Base-by-base conservation (phyloP, 805 yeast species). In the Debaryomyces prosopidis region DNA sequence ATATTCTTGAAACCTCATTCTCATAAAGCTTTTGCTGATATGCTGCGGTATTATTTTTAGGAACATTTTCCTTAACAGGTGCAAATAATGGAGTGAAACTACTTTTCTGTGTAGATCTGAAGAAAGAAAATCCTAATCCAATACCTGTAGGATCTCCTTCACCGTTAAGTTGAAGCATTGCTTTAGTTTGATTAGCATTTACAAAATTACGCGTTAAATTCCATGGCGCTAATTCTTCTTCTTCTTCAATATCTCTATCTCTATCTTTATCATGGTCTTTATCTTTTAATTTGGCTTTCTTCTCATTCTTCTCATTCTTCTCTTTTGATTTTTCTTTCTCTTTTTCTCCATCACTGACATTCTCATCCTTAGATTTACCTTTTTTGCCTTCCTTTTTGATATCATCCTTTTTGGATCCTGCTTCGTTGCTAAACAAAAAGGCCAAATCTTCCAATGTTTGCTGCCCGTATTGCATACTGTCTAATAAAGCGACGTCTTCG, bases 71-170 rank as follows among this genome's bases (percentile, higher is more conserved):
- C 42, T 63, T 66, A 5, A 66, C 66, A 2, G 66, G 68, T 1
- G 69, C 62, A 40, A 68, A 58, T 11, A 67, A 53, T 5, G 77
- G 76, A 34, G 60, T 55, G 65, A 92, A 92, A 1, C 96, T 96
- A 58, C 96, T 96, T 65, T 92, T 94, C 89, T 92, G 95, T 0
- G 97, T 89, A 0, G 97, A 87, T 52, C 91, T 79, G 55, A 91
- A 73, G 53, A 92, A 87, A 8, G 96, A 89, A 53, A 87, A 87
- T 0, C 92, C 96, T 52, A 89, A 87, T 2, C 96, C 94, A 51
- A 87, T 81, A 18, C 96, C 96, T 0, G 96, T 83, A 1, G 96
- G 96, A 63, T 94, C 98, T 40, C 98, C 98, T 43, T 85, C 91
- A 11, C 97, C 97, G 60, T 89, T 89, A 19, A 94, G 79, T 59